phyloP scores from a whole-genome alignment of 2,329 filamentous ascomycete species.

The Colletotrichum theobromicola region DNA sequence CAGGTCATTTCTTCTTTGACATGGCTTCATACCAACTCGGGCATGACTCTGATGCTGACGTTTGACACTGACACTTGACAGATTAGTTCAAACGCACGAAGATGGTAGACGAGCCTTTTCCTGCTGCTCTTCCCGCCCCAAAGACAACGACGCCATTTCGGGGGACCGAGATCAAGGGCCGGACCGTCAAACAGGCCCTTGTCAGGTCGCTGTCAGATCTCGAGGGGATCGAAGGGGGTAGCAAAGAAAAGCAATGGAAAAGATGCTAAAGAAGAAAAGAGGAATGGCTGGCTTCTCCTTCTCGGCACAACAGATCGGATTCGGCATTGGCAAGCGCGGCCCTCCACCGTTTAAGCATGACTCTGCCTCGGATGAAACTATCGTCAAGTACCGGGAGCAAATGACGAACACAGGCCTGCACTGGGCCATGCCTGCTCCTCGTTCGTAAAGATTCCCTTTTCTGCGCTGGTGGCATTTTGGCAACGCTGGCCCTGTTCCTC shows the following conservation, averaged over 20 bases:
- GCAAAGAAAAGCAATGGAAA: not conserved
- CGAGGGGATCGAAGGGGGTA: not conserved
- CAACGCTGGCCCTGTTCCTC: not conserved
- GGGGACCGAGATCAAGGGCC: constrained; percentile 5
- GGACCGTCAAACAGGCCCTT: not conserved
- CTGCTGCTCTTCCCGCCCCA: not conserved
- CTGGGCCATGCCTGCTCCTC: not conserved
- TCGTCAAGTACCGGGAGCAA: not conserved
- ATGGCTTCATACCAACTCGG: not conserved
- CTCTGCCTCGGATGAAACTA: not conserved
- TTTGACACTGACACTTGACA: constrained; percentile 9
- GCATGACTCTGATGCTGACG: not conserved
- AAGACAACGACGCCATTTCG: not conserved
- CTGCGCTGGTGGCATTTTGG: constrained; percentile 1
- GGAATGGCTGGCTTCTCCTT: no score
- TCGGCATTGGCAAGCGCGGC: not conserved
- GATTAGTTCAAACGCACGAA: not conserved
- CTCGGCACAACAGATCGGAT: not conserved
- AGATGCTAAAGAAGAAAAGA: not conserved
- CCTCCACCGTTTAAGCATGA: constrained; percentile 11
- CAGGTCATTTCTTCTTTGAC: not conserved
- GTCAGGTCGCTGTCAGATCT: not conserved
- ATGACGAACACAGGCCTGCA: not conserved
- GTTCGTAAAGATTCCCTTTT: constrained; percentile 21
- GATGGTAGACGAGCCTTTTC: not conserved